phyloP scores from a whole-genome alignment of 164 flowering plant genomes.

The Euptelea pleiosperma region DNA sequence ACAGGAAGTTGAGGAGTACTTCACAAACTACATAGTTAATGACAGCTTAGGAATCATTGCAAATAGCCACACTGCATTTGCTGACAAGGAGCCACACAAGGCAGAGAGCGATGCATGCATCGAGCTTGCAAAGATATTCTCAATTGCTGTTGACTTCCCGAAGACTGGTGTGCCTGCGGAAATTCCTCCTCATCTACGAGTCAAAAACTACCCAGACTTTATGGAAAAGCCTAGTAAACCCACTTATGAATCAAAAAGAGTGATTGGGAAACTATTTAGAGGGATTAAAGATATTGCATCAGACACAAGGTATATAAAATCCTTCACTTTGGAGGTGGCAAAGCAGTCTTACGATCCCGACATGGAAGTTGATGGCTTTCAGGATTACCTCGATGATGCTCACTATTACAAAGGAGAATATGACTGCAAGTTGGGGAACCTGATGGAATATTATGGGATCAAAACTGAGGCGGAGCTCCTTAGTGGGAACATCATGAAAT shows the following conservation, averaged over 20 bases:
- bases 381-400: conserved; percentile 58
- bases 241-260: conserved; percentile 49
- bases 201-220: conserved; percentile 78
- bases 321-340: conserved; percentile 57
- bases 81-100: conserved; percentile 47
- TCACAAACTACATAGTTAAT: conserved; percentile 69
- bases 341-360: conserved; percentile 50
- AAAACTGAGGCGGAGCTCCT: conserved; percentile 68
- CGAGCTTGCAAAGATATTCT: conserved; percentile 60
- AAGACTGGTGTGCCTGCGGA: conserved; percentile 83
- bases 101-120: conserved; percentile 52
- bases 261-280: conserved; percentile 36
- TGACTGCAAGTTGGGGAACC: conserved; percentile 59
- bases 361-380: conserved; percentile 70
- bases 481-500: conserved; percentile 54
- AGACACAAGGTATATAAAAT: conserved; percentile 5
- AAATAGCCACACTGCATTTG: conserved; percentile 70
- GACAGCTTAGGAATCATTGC: conserved; percentile 82
- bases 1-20: conserved; percentile 76
- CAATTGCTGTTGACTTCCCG: conserved; percentile 83
- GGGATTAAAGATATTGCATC: conserved; percentile 49
- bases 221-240: conserved; percentile 79
- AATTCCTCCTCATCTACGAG: conserved; percentile 53
- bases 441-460: conserved; percentile 74
- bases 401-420: conserved; percentile 49